Conservation (phyloP, 169 alveolate species). For the Ichthyophthirius multifiliis region DNA sequence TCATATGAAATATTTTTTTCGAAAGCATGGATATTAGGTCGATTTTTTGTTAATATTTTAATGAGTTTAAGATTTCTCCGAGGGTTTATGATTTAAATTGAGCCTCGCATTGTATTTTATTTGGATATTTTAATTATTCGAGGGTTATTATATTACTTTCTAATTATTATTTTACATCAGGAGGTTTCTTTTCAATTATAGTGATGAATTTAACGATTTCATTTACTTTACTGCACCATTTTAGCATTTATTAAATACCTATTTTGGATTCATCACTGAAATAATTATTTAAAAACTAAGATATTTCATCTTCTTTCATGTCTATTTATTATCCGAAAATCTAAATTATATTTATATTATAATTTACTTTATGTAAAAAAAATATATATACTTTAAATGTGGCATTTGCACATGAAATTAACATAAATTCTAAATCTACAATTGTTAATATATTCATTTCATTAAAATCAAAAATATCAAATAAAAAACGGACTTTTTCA, state of each 20-base stretch:
- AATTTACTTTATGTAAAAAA: not conserved
- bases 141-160: not conserved
- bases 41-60: not conserved
- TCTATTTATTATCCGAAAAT: not conserved
- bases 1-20: not conserved
- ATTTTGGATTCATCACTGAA: constrained; percentile 3
- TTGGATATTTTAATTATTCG: not conserved
- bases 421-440: constrained; percentile 64
- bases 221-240: not conserved
- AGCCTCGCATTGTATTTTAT: not conserved
- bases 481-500: constrained; percentile 64
- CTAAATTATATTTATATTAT: not conserved
- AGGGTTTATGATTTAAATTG: not conserved
- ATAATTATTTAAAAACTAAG: constrained; percentile 14
- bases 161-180: not conserved
- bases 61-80: not conserved
- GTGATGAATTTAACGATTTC: not conserved
- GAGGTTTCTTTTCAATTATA: not conserved
- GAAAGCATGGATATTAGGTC: not conserved
- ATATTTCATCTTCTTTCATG: constrained; percentile 10
- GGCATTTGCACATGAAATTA: constrained; percentile 54
- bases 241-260: not conserved
- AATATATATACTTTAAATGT: constrained; percentile 55
- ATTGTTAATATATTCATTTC: constrained; percentile 56
- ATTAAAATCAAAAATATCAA: constrained; percentile 76